These are phyloP conservation scores for Babesia gibsoni DNA, from an alignment of 169 alveolate genomes.

Conservation along the genomic window DNA sequence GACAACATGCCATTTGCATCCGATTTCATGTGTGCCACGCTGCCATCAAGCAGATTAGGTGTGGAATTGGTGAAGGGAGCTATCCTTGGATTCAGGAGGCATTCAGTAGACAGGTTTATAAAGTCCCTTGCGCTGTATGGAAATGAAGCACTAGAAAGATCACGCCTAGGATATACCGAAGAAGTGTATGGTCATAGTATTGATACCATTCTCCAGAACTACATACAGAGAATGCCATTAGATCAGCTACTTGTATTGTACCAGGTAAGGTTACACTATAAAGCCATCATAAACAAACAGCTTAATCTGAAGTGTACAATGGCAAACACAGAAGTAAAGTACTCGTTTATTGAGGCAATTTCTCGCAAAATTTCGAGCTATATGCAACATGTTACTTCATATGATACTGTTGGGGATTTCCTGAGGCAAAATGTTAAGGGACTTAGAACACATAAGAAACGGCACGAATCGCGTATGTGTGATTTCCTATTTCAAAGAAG, in stretches of 20 bases:
- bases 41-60: constrained; percentile 3
- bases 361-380: constrained; percentile 7
- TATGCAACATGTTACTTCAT: constrained; percentile 17
- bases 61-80: constrained; percentile 30
- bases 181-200: neutral
- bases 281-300: neutral
- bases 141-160: neutral
- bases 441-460: neutral
- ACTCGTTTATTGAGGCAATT: constrained; percentile 23
- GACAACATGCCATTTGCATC: constrained; percentile 11
- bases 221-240: constrained; percentile 23
- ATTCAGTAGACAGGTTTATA: constrained; percentile 14
- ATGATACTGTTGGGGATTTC: constrained; percentile 13
- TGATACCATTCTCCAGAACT: constrained; percentile 20
- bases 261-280: constrained; percentile 15
- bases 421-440: neutral
- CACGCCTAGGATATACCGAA: constrained; percentile 1
- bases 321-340: constrained; percentile 1
- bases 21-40: constrained; percentile 9
- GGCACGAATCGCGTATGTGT: neutral
- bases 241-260: constrained; percentile 31
- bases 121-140: constrained; percentile 12
- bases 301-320: constrained; percentile 9
- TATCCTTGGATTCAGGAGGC: constrained; percentile 42
- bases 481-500: neutral